Percentiles rank a stretch among this genome's conserved stretches.
Evolutionary conservation across 106 monocot genomes (phyloP).

Genomic region (Dactylorhiza incarnata): DNA sequence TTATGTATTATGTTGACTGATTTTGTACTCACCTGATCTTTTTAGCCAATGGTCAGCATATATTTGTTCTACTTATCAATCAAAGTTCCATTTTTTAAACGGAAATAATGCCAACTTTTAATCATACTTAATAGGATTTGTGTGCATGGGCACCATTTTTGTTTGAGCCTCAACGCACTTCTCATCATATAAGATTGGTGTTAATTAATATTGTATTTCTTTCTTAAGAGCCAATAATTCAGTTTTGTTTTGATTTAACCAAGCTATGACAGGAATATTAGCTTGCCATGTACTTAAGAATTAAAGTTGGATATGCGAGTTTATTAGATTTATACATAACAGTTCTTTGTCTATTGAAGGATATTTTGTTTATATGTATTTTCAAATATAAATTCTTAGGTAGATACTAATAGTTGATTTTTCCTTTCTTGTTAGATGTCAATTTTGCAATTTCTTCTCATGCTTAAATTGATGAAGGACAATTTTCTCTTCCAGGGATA

Average conservation of each 20-base stretch:
- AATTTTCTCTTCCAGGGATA: constrained; percentile 45
- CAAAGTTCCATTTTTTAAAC: neutral
- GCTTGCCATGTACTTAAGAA: neutral
- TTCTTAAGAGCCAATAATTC: too few relatives aligned
- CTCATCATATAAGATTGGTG: too few relatives aligned
- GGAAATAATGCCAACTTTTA: neutral
- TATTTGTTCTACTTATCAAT: neutral
- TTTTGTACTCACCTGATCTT: neutral
- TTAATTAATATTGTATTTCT: too few relatives aligned
- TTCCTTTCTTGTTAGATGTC: neutral
- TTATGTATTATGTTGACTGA: neutral
- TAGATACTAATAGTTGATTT: neutral
- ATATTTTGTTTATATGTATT: neutral
- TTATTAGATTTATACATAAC: neutral
- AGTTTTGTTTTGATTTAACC: too few relatives aligned
- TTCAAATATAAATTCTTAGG: neutral
- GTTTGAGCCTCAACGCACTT: too few relatives aligned
- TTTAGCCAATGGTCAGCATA: neutral
- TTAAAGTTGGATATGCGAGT: neutral
- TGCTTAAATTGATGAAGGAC: neutral
- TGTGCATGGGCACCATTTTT: too few relatives aligned
- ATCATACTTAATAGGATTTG: neutral
- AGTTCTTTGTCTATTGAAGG: neutral
- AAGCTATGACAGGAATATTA: neutral
- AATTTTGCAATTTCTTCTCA: neutral